Evolutionary conservation across 163 green algal species (phyloP).

Genomic region (Coccomyxa subellipsoidea): DNA sequence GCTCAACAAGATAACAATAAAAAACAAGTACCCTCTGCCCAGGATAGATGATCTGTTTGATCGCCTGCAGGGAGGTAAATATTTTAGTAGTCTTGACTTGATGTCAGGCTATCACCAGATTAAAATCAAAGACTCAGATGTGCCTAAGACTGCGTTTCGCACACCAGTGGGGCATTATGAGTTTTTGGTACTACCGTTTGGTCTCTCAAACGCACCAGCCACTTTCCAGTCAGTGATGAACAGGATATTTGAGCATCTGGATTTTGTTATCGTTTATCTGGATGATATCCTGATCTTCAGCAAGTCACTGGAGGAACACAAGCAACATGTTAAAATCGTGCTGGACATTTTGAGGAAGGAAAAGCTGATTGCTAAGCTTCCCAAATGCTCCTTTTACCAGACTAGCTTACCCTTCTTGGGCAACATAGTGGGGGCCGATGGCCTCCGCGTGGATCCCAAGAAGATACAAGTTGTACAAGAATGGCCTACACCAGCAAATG

Average conservation of each 20-base stretch:
- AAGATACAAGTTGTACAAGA: too few species aligned
- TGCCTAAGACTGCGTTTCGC: slow-evolving; percentile 59
- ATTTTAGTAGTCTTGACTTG: slow-evolving; percentile 59
- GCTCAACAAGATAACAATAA: too few species aligned
- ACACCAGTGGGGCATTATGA: slow-evolving; percentile 58
- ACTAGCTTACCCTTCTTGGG: too few species aligned
- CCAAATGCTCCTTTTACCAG: too few species aligned
- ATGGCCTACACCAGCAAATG: too few species aligned
- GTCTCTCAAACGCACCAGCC: slow-evolving; percentile 56
- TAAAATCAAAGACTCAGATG: slow-evolving; percentile 36
- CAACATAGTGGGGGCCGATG: too few species aligned
- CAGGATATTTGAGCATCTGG: slow-evolving; percentile 35
- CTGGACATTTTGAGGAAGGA: slow-evolving; percentile 37
- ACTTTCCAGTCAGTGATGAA: slow-evolving; percentile 58
- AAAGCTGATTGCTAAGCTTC: too few species aligned
- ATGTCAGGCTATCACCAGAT: slow-evolving; percentile 61
- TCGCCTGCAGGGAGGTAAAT: slow-evolving; percentile 30
- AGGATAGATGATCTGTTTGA: slow-evolving; percentile 56
- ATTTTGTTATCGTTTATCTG: slow-evolving; percentile 61
- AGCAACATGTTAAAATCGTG: slow-evolving; percentile 41
- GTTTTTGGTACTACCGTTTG: slow-evolving; percentile 58
- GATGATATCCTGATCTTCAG: slow-evolving; percentile 69
- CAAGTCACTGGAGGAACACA: slow-evolving; percentile 44
- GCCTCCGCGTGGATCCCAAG: too few species aligned
- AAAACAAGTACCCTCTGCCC: too few species aligned